A percentile compares a stretch with the other conserved stretches of the same genome.
Conservation (phyloP, 768 basidiomycete species). For the Psilocybe cyanescens region DNA sequence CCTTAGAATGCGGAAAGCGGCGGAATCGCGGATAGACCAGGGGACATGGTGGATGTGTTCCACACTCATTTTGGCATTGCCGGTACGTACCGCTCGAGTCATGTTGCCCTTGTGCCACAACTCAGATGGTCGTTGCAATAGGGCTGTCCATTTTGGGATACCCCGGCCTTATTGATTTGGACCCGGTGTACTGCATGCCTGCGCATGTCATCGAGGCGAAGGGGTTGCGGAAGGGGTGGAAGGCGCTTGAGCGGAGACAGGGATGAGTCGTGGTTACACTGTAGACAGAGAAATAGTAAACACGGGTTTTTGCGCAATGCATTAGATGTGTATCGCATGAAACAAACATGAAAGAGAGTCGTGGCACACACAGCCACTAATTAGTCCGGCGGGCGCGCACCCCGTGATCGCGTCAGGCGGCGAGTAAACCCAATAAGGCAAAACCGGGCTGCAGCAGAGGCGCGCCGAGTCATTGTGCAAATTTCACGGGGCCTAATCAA, state of each 20-base stretch:
- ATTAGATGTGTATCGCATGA: too few species aligned
- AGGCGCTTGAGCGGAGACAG: conserved; percentile 41
- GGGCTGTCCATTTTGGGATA: conserved; percentile 91
- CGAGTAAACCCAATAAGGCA: not conserved
- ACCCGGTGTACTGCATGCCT: conserved; percentile 98
- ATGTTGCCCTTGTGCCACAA: too few species aligned
- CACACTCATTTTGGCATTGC: conserved; percentile 94
- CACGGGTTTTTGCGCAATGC: not conserved
- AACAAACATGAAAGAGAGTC: not conserved
- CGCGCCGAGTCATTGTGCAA: conserved; percentile 14
- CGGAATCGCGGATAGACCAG: conserved; percentile 93
- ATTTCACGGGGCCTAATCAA: conserved; percentile 8
- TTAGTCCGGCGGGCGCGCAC: not conserved
- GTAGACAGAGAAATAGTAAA: not conserved
- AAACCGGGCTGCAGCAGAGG: conserved; percentile 3
- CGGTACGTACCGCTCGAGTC: conserved; percentile 42
- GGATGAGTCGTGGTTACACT: not conserved
- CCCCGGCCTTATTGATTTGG: conserved; percentile 80
- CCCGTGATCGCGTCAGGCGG: conserved; percentile 20
- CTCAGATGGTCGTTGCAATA: conserved; percentile 22
- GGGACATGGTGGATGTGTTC: conserved; percentile 96
- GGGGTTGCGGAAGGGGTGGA: conserved; percentile 74
- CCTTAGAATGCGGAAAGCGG: conserved; percentile 84
- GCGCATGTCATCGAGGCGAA: conserved; percentile 67
- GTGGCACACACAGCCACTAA: conserved; percentile 11